These are phyloP conservation scores for Puccinia horiana DNA, from an alignment of 1,284 basidiomycete genomes.

Conservation along the genomic window DNA sequence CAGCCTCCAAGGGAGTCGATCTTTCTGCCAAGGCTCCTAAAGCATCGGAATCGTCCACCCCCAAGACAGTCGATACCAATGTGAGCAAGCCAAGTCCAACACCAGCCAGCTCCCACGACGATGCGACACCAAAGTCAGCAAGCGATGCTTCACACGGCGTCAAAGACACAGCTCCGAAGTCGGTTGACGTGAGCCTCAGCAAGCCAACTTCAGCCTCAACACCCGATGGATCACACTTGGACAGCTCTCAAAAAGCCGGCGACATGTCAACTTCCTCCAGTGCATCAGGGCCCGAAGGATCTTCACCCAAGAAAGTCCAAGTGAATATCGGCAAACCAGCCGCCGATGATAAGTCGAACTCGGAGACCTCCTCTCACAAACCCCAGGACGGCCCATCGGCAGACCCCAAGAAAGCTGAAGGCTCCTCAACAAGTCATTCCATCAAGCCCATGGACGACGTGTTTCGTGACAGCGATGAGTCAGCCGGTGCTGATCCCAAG, in stretches of 20 bases:
- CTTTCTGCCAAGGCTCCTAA: constrained; percentile 3
- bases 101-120: background rate
- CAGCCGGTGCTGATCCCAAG: background rate
- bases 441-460: background rate
- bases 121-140: background rate
- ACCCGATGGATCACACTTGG: background rate
- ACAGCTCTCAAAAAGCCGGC: background rate
- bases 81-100: background rate
- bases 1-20: background rate
- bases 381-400: background rate
- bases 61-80: background rate
- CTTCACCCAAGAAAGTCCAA: background rate
- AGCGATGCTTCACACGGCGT: background rate
- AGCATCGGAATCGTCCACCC: background rate
- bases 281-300: background rate
- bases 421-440: background rate
- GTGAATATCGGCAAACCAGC: constrained; percentile 25
- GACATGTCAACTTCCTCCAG: background rate
- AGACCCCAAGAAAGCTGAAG: background rate
- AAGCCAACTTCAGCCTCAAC: background rate
- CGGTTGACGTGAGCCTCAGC: background rate
- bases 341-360: background rate
- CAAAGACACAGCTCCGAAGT: background rate
- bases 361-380: background rate
- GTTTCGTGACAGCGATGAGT: background rate